Evolutionary conservation across 306 rosid species (phyloP).

Genomic region (Hylodesmum podocarpum): DNA sequence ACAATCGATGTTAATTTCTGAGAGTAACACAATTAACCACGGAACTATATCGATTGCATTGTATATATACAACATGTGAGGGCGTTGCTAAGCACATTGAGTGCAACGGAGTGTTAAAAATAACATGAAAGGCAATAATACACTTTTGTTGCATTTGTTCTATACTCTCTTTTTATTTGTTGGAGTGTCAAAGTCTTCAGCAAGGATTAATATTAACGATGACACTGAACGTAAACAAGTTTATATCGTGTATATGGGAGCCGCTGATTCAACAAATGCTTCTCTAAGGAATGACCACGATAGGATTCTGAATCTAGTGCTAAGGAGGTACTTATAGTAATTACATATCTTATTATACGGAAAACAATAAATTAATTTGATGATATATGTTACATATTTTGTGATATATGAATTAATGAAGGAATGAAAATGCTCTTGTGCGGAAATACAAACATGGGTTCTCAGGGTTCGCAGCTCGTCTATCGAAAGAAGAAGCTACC

Average conservation of each 20-base stretch:
- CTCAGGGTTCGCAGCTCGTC: constrained; percentile 80
- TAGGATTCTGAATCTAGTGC: constrained; percentile 52
- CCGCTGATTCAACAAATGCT: constrained; percentile 45
- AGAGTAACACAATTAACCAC: background rate
- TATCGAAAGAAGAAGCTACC: constrained; percentile 56
- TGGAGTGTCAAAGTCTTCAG: constrained; percentile 24
- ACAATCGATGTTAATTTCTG: background rate
- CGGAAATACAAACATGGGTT: constrained; percentile 73
- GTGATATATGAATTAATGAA: background rate
- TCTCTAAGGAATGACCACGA: constrained; percentile 55
- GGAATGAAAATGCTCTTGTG: constrained; percentile 60
- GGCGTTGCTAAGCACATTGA: background rate
- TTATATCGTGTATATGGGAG: constrained; percentile 93
- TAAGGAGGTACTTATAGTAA: constrained; percentile 34
- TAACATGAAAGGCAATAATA: constrained; percentile 20
- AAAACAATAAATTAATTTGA: background rate
- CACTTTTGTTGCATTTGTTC: background rate
- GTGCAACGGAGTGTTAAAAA: background rate
- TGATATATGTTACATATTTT: background rate
- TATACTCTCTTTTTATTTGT: constrained; percentile 15
- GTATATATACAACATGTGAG: background rate
- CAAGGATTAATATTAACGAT: background rate
- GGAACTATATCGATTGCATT: background rate
- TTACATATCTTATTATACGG: too few relatives aligned
- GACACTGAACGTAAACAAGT: constrained; percentile 10